Base-by-base conservation (phyloP, 2,329 filamentous ascomycete genomes). In the Arthrobotrys sphaeroides region DNA sequence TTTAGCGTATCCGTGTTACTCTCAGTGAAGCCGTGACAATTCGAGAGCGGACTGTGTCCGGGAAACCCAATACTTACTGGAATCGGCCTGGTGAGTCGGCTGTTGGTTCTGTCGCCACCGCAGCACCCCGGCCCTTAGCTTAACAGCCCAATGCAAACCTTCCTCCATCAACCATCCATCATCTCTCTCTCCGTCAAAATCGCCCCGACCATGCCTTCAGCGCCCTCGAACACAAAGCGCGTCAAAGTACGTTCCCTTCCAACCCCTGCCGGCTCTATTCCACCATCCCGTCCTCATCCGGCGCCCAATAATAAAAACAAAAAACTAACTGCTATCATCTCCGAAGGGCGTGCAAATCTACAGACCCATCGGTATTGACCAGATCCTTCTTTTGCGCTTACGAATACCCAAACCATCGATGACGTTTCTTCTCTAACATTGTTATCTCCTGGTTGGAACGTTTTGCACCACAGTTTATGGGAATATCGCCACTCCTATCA, bases 401-500 rank as follows among this genome's bases (percentile, higher is more conserved):
- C n/a, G n/a, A n/a, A n/a, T 20, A 3, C 16, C 2, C 16, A 20
- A 33, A 9, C 7, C 31, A 33, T 33, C 31, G 31, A 33, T 6
- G 12, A 33, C 5, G 31, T n/a, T 20, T 5, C 28, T 38, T 40
- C n/a, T 33, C 10, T 18, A 26, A 16, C 3, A 61, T 9, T 20
- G 12, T 33, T 33, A 33, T 33, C 31, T 9, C 31, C 5, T 16
- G 20, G 36, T n/a, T n/a, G n/a, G n/a, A 47, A 13, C 1, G 24
- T 13, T n/a, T n/a, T n/a, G n/a, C n/a, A n/a, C n/a, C n/a, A 38
- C 57, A 75, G 72, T 75, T 9, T 75, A 75, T 82, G 92, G 92
- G 82, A 92, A 89, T 77, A 92, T 95, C 77, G 93, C 94, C 18
- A 86, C 88, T 51, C 90, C 89, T 43, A 93, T 93, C 83, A 90